A percentile compares a stretch with the other conserved stretches of the same genome.
Evolutionary conservation across 2,329 filamentous ascomycete genomes (phyloP).

Genomic region (Tolypocladium album): DNA sequence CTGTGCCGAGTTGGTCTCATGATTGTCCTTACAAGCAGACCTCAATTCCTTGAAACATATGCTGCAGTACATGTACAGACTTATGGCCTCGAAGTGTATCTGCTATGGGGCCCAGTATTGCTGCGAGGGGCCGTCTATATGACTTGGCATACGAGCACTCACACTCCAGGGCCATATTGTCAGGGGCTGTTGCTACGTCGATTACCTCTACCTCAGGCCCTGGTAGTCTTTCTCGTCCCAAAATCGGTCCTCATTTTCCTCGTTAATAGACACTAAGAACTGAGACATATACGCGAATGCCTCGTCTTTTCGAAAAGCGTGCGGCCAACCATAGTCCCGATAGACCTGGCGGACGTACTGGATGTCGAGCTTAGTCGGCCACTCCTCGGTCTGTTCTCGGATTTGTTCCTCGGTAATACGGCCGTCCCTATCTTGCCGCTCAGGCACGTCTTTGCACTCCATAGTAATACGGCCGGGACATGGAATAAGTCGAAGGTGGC

Average conservation of each 20-base stretch:
- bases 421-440: neutral
- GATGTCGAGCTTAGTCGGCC: constrained; percentile 6
- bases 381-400: constrained; percentile 1
- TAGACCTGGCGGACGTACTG: constrained; percentile 14
- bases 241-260: neutral
- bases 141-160: too few relatives aligned
- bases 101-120: too few relatives aligned
- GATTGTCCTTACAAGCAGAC: too few relatives aligned
- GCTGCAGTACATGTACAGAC: too few relatives aligned
- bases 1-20: too few relatives aligned
- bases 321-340: constrained; percentile 19
- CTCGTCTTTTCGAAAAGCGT: constrained; percentile 18
- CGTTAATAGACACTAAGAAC: neutral
- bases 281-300: constrained; percentile 3
- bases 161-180: too few relatives aligned
- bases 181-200: too few relatives aligned
- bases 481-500: constrained; percentile 10
- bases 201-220: too few relatives aligned
- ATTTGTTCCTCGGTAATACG: neutral
- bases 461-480: constrained; percentile 4
- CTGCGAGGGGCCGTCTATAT: too few relatives aligned
- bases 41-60: too few relatives aligned
- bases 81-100: too few relatives aligned
- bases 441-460: neutral
- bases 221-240: neutral